These are phyloP conservation scores for Leccinum disarticulatum DNA, from an alignment of 768 basidiomycete genomes.

Conservation along the genomic window DNA sequence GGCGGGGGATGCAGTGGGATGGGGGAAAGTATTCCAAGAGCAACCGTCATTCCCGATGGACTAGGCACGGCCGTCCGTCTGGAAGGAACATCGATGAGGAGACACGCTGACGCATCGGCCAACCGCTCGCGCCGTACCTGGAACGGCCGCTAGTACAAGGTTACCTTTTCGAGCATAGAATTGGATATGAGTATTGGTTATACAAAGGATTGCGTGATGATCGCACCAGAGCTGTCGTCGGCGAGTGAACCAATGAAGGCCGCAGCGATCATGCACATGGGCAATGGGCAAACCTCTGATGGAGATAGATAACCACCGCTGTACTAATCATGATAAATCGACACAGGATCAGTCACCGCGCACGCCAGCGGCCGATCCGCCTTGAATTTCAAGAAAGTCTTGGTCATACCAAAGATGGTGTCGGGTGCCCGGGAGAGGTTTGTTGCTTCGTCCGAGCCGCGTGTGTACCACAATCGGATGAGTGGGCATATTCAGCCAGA, in stretches of 20 bases:
- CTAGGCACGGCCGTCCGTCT: neutral
- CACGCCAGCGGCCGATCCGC: neutral
- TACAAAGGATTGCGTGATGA: slow-evolving; percentile 8
- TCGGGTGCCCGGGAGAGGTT: slow-evolving; percentile 6
- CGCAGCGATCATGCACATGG: neutral
- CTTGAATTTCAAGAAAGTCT: neutral
- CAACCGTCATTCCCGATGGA: neutral
- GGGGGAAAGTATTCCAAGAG: neutral
- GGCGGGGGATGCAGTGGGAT: neutral
- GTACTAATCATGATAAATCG: neutral
- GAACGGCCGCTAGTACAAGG: neutral
- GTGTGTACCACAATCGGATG: neutral
- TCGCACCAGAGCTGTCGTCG: slow-evolving; percentile 1
- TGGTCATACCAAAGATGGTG: neutral
- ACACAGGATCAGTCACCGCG: neutral
- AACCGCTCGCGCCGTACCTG: neutral
- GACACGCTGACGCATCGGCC: neutral
- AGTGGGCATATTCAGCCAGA: neutral
- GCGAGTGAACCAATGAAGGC: neutral
- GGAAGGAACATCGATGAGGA: neutral
- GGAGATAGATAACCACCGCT: slow-evolving; percentile 9
- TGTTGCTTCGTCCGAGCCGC: neutral
- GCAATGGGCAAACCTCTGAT: slow-evolving; percentile 1
- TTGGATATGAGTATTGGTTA: slow-evolving; percentile 5
- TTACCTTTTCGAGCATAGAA: neutral